Evolutionary conservation across 345 rosid species (phyloP).

Genomic region (Sapria himalayana): DNA sequence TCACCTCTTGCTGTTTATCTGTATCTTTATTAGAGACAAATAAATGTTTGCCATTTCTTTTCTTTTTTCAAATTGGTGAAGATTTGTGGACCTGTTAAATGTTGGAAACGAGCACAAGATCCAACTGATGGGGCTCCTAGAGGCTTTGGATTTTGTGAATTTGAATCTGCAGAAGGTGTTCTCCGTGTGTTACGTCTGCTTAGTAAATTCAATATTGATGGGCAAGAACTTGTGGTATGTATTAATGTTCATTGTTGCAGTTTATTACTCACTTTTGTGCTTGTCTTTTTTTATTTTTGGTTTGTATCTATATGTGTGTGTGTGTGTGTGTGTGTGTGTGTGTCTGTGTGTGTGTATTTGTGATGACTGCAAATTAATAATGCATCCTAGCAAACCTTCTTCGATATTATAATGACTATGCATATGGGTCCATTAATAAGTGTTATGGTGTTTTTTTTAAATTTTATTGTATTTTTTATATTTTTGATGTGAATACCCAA

Average conservation of each 20-base stretch:
- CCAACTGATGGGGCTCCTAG: constrained; percentile 63
- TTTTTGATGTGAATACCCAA: no score
- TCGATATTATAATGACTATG: no score
- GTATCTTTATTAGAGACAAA: not conserved
- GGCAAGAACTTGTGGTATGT: constrained; percentile 82
- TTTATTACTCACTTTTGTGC: not conserved
- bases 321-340: no score
- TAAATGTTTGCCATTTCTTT: constrained; percentile 3
- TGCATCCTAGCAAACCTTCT: no score
- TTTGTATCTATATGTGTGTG: no score
- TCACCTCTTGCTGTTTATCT: constrained; percentile 4
- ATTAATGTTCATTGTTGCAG: no score
- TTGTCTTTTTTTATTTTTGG: not conserved
- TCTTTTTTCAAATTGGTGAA: constrained; percentile 15
- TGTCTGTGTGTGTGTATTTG: no score
- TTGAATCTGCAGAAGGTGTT: constrained; percentile 89
- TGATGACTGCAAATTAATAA: no score
- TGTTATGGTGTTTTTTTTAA: no score
- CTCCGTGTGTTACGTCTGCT: constrained; percentile 85
- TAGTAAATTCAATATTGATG: constrained; percentile 69
- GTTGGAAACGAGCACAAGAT: constrained; percentile 74
- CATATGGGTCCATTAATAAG: no score
- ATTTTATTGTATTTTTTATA: no score
- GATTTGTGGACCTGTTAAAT: constrained; percentile 88
- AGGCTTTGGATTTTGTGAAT: constrained; percentile 93